Evolutionary conservation across 2,329 filamentous ascomycete genomes (phyloP).

Genomic region (Aulographum hederae): DNA sequence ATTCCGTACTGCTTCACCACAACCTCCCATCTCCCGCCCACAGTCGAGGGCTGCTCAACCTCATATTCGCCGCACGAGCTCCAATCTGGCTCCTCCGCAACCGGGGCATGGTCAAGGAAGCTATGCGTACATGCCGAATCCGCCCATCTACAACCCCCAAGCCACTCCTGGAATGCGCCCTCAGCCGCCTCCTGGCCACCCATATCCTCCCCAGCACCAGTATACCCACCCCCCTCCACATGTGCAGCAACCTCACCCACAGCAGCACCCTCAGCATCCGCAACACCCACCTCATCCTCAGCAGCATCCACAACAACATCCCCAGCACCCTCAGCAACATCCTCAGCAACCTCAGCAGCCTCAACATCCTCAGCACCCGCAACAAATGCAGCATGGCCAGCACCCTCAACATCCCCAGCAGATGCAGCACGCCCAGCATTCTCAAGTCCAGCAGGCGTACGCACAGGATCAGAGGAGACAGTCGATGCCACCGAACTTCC

Average conservation of each 20-base stretch:
- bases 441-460: constrained; percentile 47
- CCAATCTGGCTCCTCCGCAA: constrained; percentile 51
- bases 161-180: constrained; percentile 27
- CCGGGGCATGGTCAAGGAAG: constrained; percentile 46
- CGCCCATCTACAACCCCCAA: constrained; percentile 64
- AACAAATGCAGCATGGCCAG: constrained; percentile 9
- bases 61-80: constrained; percentile 58
- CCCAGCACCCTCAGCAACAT: constrained; percentile 61
- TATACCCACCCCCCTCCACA: constrained; percentile 13
- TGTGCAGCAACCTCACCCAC: constrained; percentile 3
- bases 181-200: constrained; percentile 12
- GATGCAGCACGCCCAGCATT: constrained; percentile 21
- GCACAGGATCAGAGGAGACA: constrained; percentile 59
- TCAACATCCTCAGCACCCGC: constrained; percentile 17
- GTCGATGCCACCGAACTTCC: constrained; percentile 54
- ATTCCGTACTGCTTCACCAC: constrained; percentile 62
- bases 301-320: no score
- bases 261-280: constrained; percentile 12
- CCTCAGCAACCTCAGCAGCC: constrained; percentile 24
- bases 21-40: constrained; percentile 59
- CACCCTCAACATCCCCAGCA: constrained; percentile 23
- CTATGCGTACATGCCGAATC: constrained; percentile 73
- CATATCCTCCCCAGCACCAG: constrained; percentile 23
- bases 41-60: constrained; percentile 67
- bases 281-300: constrained; percentile 6